Evolutionary conservation across 2,329 filamentous ascomycete species (phyloP).

Genomic region (Cytospora leucostoma): DNA sequence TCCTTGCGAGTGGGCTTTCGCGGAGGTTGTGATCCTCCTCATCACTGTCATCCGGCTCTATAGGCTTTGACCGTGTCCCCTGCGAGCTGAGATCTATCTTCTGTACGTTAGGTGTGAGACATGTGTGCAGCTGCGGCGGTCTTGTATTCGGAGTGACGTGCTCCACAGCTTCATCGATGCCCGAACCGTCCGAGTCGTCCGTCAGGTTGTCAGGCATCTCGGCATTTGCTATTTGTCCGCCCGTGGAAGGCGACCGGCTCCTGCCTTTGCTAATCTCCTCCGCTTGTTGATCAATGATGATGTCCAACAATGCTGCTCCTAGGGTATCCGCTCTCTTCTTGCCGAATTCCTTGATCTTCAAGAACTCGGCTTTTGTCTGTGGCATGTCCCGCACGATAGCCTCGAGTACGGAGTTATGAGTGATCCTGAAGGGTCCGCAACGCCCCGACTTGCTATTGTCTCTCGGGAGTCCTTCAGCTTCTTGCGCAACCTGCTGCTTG

Average conservation of each 20-base stretch:
- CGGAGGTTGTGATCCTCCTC: background rate
- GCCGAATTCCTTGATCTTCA: slow-evolving; percentile 7
- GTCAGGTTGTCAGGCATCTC: background rate
- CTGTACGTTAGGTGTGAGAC: background rate
- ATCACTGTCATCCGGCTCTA: slow-evolving; percentile 1
- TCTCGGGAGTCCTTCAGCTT: slow-evolving; percentile 3
- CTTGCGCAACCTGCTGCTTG: background rate
- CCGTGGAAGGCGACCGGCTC: background rate
- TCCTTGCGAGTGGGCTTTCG: background rate
- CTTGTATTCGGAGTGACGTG: background rate
- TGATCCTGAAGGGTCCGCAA: background rate
- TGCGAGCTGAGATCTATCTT: background rate
- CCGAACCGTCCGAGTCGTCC: background rate
- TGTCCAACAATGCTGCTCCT: slow-evolving; percentile 13
- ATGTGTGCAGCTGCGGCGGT: slow-evolving; percentile 3
- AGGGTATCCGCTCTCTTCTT: slow-evolving; percentile 5
- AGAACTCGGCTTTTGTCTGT: background rate
- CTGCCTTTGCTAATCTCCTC: background rate
- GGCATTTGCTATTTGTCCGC: background rate
- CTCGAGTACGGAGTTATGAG: slow-evolving; percentile 9
- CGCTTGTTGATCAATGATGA: background rate
- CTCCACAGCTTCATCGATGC: too few species aligned
- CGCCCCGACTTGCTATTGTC: slow-evolving; percentile 4
- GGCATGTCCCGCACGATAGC: background rate
- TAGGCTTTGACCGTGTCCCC: background rate